phyloP scores from a whole-genome alignment of 345 rosid species.

The Syzygium aqueum region DNA sequence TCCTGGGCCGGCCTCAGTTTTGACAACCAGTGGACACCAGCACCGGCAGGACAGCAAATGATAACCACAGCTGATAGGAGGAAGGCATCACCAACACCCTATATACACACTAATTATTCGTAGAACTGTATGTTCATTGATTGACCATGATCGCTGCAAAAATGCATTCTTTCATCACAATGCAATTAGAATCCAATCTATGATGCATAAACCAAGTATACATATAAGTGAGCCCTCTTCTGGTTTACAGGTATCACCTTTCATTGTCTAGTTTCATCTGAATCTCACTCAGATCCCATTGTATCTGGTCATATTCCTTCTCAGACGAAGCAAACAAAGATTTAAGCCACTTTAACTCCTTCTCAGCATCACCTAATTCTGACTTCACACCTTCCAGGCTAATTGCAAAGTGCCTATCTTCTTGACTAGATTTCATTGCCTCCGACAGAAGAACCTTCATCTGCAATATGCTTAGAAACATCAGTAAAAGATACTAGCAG shows the following conservation, averaged over 20 bases:
- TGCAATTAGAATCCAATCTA: background rate
- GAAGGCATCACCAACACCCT: background rate
- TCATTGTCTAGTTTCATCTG: constrained; percentile 50
- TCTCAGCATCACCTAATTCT: constrained; percentile 82
- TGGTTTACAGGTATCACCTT: constrained; percentile 29
- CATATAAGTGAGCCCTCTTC: background rate
- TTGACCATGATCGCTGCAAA: background rate
- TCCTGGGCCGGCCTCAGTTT: background rate
- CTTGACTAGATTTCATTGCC: constrained; percentile 54
- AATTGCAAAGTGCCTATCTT: constrained; percentile 57
- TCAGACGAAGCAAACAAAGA: constrained; percentile 60
- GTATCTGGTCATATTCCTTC: constrained; percentile 74
- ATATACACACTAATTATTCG: background rate
- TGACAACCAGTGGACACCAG: background rate
- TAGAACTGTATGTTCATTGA: background rate
- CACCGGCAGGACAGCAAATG: background rate
- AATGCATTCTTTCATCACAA: background rate
- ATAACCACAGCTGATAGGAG: background rate
- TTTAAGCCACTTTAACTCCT: constrained; percentile 80
- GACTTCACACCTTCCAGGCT: constrained; percentile 58
- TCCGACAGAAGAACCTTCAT: constrained; percentile 62
- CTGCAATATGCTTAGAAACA: constrained; percentile 24
- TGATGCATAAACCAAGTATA: background rate
- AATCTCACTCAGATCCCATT: constrained; percentile 43
- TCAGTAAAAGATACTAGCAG: background rate